Percentiles rank a stretch among this genome's conserved stretches.
These are phyloP conservation scores for Diaporthe aspalathi DNA, from an alignment of 2,329 filamentous ascomycete species.

Conservation along the genomic window DNA sequence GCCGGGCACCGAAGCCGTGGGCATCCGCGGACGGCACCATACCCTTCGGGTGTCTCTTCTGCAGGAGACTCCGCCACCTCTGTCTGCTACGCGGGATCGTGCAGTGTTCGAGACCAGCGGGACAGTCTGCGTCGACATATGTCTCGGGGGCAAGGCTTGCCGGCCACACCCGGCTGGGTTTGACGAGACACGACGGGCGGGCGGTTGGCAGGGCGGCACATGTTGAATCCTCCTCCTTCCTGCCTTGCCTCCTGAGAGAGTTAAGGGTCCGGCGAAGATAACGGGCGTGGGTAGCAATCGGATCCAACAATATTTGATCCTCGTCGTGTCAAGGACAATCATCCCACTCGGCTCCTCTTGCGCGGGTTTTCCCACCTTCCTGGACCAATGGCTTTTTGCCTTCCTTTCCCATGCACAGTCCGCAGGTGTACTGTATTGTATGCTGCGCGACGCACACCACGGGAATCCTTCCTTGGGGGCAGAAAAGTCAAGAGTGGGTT, in stretches of 20 bases:
- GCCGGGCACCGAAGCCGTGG: neutral
- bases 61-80: neutral
- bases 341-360: slow-evolving; percentile 3
- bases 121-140: neutral
- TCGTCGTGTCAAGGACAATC: too few relatives aligned
- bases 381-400: neutral
- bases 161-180: too few relatives aligned
- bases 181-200: neutral
- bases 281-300: neutral
- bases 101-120: neutral
- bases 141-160: slow-evolving; percentile 14
- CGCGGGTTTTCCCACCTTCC: neutral
- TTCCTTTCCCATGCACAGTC: neutral
- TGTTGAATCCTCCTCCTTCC: too few relatives aligned
- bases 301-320: too few relatives aligned
- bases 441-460: slow-evolving; percentile 21
- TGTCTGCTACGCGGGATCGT: neutral
- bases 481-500: neutral
- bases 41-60: slow-evolving; percentile 8
- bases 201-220: neutral
- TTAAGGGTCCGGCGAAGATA: neutral
- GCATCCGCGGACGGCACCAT: neutral
- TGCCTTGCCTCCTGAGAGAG: too few relatives aligned
- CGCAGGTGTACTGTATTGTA: neutral
- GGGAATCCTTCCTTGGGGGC: slow-evolving; percentile 1